These are phyloP conservation scores for Erodium texanum DNA, from an alignment of 441 rosid genomes.

Conservation along the genomic window DNA sequence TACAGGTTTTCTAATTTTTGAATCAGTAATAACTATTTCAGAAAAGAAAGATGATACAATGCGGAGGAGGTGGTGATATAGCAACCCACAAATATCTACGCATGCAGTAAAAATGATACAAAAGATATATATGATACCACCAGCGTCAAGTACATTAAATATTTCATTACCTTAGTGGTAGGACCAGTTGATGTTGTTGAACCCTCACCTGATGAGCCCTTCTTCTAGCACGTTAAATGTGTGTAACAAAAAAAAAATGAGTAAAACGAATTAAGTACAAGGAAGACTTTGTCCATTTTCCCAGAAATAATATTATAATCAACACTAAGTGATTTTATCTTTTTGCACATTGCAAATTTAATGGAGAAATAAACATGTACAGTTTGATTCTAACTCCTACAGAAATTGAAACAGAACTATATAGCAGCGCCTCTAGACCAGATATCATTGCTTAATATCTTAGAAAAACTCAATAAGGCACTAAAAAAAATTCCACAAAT, in stretches of 20 bases:
- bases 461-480: no score
- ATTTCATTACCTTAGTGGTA: constrained; percentile 34
- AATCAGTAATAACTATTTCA: not conserved
- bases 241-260: not conserved
- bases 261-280: not conserved
- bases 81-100: not conserved
- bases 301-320: not conserved
- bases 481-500: no score
- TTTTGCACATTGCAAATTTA: not conserved
- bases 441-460: not conserved
- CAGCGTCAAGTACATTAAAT: not conserved
- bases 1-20: not conserved
- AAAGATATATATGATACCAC: not conserved
- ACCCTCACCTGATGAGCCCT: constrained; percentile 31
- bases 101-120: not conserved
- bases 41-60: not conserved
- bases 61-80: not conserved
- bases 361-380: not conserved
- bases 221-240: not conserved
- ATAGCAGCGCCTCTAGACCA: not conserved
- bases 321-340: not conserved
- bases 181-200: constrained; percentile 47
- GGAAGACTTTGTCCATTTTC: not conserved
- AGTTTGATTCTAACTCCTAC: not conserved
- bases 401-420: not conserved